phyloP scores from a whole-genome alignment of 305 asterid species.

The Stenogyne calaminthoides region DNA sequence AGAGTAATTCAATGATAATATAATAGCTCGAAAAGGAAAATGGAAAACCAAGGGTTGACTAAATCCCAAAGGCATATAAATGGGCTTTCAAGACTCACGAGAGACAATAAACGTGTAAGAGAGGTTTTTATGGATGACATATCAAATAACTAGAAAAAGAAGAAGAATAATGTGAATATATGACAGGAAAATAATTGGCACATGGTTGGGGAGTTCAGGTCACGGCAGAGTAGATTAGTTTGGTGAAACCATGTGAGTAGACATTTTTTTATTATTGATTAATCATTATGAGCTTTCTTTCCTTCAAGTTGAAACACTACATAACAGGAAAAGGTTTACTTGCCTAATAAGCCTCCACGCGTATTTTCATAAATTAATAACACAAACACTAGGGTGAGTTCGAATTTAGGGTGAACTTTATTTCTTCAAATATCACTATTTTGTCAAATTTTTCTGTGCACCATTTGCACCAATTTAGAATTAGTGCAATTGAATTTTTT shows the following conservation, averaged over 20 bases:
- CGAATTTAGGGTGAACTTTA: no score
- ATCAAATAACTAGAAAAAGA: background rate
- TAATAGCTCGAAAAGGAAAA: no score
- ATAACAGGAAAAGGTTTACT: no score
- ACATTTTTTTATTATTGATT: background rate
- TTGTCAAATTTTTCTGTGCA: no score
- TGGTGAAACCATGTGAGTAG: constrained; percentile 33
- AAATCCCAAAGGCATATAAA: background rate
- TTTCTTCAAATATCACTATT: no score
- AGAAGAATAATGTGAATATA: background rate
- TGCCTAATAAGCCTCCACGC: no score
- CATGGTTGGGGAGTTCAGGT: constrained; percentile 24
- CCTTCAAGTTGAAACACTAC: no score
- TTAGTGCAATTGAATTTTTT: no score
- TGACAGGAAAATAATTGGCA: constrained; percentile 32
- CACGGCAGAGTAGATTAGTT: constrained; percentile 26
- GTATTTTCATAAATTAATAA: no score
- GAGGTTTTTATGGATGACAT: background rate
- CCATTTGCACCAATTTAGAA: no score
- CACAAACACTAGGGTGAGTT: no score
- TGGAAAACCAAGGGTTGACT: background rate
- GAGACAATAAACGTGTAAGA: background rate
- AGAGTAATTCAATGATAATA: background rate
- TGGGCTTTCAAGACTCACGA: background rate
- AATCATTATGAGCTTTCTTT: no score